phyloP scores from a whole-genome alignment of 2,329 filamentous ascomycete species.

The Epichloe sp. region DNA sequence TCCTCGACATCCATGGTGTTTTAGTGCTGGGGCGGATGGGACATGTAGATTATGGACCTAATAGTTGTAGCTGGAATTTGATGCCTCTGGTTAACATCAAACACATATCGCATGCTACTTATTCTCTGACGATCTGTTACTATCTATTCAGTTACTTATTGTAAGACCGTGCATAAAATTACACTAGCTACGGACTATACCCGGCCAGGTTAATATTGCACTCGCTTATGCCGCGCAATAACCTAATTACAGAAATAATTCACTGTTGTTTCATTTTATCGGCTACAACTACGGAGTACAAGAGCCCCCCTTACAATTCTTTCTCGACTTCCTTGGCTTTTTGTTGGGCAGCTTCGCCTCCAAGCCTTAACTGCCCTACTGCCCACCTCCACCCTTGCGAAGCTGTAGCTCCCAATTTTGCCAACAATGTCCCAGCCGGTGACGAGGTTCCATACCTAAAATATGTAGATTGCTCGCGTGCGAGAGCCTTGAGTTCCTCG shows the following conservation, averaged over 20 bases:
- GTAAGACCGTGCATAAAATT: too few relatives aligned
- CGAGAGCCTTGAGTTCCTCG: conserved; percentile 58
- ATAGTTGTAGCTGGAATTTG: conserved; percentile 7
- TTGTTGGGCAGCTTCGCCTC: conserved; percentile 34
- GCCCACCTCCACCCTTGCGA: conserved; percentile 39
- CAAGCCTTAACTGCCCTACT: conserved; percentile 32
- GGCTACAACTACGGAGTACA: too few relatives aligned
- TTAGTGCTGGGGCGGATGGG: conserved; percentile 88
- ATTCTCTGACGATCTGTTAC: too few relatives aligned
- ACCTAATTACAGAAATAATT: too few relatives aligned
- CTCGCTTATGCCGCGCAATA: too few relatives aligned
- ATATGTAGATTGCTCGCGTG: conserved; percentile 60
- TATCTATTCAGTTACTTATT: too few relatives aligned
- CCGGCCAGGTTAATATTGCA: too few relatives aligned
- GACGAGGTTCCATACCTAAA: conserved; percentile 63
- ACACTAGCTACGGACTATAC: too few relatives aligned
- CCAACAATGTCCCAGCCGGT: conserved; percentile 51
- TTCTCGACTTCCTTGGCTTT: conserved; percentile 26
- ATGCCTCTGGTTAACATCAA: too few relatives aligned
- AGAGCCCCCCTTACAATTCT: conserved; percentile 3
- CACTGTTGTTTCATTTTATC: too few relatives aligned
- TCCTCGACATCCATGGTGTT: conserved; percentile 82
- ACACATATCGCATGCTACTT: too few relatives aligned
- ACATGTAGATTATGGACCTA: conserved; percentile 84
- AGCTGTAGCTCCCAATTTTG: conserved; percentile 42